Conservation (phyloP, 2,329 filamentous ascomycete genomes). For the Akanthomyces dipterigenus region DNA sequence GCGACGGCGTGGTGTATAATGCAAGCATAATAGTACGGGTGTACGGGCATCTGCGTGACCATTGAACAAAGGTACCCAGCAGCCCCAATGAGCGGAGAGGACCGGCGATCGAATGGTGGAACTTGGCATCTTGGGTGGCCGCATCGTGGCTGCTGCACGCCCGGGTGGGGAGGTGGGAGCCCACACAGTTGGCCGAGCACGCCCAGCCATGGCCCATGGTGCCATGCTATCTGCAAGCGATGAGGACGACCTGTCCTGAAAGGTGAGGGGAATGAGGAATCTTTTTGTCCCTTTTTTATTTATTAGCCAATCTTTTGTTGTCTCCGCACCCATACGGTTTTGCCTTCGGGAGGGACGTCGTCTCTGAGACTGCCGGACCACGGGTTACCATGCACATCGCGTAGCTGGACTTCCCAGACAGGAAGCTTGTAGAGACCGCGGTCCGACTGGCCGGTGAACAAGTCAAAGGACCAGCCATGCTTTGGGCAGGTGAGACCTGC, state of each 20-base stretch:
- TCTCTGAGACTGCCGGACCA: not conserved
- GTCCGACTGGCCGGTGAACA: slow-evolving; percentile 56
- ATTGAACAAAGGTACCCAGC: not conserved
- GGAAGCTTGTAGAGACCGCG: slow-evolving; percentile 54
- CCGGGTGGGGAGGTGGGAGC: not conserved
- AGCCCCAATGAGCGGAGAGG: not conserved
- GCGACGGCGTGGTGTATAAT: not conserved
- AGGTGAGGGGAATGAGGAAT: too few relatives aligned
- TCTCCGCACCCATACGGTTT: slow-evolving; percentile 11
- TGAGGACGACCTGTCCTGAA: not conserved
- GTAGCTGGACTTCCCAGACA: slow-evolving; percentile 57
- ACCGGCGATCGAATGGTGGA: slow-evolving; percentile 1
- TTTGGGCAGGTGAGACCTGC: slow-evolving; percentile 61
- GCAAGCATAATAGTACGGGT: not conserved
- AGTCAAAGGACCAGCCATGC: slow-evolving; percentile 65
- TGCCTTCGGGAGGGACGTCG: not conserved
- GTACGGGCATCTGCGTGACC: not conserved
- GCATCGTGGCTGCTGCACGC: not conserved
- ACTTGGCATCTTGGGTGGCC: not conserved
- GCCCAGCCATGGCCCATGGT: too few relatives aligned
- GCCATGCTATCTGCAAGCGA: not conserved
- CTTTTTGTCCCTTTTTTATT: not conserved
- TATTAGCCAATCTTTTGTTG: slow-evolving; percentile 12
- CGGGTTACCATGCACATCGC: slow-evolving; percentile 20
- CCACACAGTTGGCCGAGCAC: too few relatives aligned